Base-by-base conservation (phyloP, 177 flowering plant genomes). In the Tripterygium wilfordii region DNA sequence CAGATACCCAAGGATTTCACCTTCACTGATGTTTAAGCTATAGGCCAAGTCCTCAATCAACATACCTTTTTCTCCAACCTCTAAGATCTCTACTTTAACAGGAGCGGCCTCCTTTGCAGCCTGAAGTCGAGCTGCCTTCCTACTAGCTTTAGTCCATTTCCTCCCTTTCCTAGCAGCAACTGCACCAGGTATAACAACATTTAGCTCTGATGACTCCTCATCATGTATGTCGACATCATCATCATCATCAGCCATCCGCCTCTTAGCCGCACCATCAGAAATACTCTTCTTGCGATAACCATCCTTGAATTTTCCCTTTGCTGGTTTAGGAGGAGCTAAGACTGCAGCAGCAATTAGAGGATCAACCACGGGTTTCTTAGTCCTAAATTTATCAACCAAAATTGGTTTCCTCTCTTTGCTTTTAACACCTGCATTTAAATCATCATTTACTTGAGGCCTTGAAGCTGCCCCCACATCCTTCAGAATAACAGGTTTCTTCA, bases 11-110 rank as follows among this genome's bases (percentile, higher is more conserved):
- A 86, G 75, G 58, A 92, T 84, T 61, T 84, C 96, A 36, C 95
- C 86, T 77, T 86, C 95, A 53, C 83, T 64, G 16, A 77, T 72
- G 40, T 83, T 83, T 68, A 92, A 75, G 51, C 66, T 78, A 61
- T 70, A 64, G 17, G 99, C 91, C 51, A 92, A 69, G 28, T 88
- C 97, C 60, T 89, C 96, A 16, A 66, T 66, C 60, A 65, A 42
- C 99, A 92, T 88, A 18, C 99, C 99, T 20, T 79, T 73, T 29
- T 89, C 95, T 17, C 58, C 95, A 43, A 92, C 99, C 76, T 92
- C 97, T 39, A 92, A 70, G 57, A 92, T 84, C 57, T 92, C 99
- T 15, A 71, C 96, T 68, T 57, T 84, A 21, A 86, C 95, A 35
- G 99, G 99, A 48, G 90, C 99, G 9, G 95, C 84, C 2, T 85